These are phyloP conservation scores for Fusarium caatingaense DNA, from an alignment of 2,329 filamentous ascomycete species.

Conservation along the genomic window DNA sequence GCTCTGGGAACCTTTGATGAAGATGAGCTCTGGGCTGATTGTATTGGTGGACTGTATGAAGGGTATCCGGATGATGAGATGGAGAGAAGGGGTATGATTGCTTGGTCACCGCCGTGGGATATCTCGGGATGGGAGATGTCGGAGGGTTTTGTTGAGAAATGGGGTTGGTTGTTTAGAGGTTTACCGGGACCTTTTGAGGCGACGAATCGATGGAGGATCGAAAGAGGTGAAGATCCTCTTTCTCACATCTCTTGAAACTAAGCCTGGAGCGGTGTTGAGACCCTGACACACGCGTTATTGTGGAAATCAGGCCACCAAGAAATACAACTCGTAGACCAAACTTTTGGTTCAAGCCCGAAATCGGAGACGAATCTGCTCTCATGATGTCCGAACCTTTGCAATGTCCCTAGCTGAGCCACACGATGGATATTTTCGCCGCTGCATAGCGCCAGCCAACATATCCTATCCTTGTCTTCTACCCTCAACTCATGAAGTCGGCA, in stretches of 20 bases:
- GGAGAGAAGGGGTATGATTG: constrained; percentile 54
- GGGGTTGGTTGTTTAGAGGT: constrained; percentile 34
- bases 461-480: too few relatives aligned
- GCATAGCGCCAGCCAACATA: too few relatives aligned
- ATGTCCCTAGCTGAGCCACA: too few relatives aligned
- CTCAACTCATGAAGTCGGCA: too few relatives aligned
- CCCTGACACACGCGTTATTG: rapidly evolving
- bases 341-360: too few relatives aligned
- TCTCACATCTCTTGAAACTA: rapidly evolving
- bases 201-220: constrained; percentile 36
- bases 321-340: too few relatives aligned
- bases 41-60: constrained; percentile 56
- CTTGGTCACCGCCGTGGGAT: constrained; percentile 51
- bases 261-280: not conserved
- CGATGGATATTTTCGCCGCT: rapidly evolving
- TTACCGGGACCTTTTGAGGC: constrained; percentile 16
- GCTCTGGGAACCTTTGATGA: constrained; percentile 50
- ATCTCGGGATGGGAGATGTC: constrained; percentile 40
- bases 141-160: constrained; percentile 38
- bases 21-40: constrained; percentile 57
- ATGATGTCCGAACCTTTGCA: too few relatives aligned
- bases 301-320: too few relatives aligned
- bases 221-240: constrained; percentile 24
- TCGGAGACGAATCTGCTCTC: too few relatives aligned
- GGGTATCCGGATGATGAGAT: constrained; percentile 57